Base-by-base conservation (phyloP, 208 protist species). In the Trypanosoma scelopori region DNA sequence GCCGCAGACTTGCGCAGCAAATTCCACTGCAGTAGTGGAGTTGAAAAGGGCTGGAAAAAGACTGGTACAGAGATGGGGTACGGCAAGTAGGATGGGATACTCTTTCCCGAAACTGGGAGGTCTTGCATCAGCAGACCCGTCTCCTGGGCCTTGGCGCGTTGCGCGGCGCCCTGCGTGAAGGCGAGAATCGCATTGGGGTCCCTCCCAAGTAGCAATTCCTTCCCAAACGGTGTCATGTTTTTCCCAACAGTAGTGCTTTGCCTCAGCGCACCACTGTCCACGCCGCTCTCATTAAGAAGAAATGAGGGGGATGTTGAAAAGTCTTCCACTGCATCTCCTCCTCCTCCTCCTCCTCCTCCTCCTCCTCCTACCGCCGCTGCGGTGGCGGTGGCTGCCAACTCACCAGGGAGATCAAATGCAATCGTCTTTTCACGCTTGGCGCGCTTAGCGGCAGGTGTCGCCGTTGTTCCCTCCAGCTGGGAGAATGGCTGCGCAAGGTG, bases 31-130 rank as follows among this genome's bases (percentile, higher is more conserved):
- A 78, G 43, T 15, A 81, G 74, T 2, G 69, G 16, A 1, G 89
- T 93, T 55, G 67, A 84, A 69, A 93, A 95, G 35, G 85, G 80
- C 71, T 92, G 85, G 45, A 95, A 95, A 66, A 87, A 95, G 64
- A 56, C 48, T 37, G 70, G 64, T 7, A 90, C 74, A 45, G 60
- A 53, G 25, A 92, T 74, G 5, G 89, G 86, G 50, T 77, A 84
- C 12, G 84, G 82, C 43, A 91, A 58, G 73, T 85, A 89, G 18
- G 59, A 50, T 20, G 86, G 86, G 55, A 92, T 82, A 41, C 73
- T 90, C 30, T 78, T 78, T 20, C 86, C 85, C 0, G 77, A 82
- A 12, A 87, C 53, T 15, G 85, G 86, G 7, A 69, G 55, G 6
- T 76, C 69, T 7, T 81, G 52, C 23, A 89, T 72, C 63, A 93